Percentiles rank a stretch among this genome's conserved stretches.
Evolutionary conservation across 768 basidiomycete genomes (phyloP).

Genomic region (Leucocoprinus birnbaumii): DNA sequence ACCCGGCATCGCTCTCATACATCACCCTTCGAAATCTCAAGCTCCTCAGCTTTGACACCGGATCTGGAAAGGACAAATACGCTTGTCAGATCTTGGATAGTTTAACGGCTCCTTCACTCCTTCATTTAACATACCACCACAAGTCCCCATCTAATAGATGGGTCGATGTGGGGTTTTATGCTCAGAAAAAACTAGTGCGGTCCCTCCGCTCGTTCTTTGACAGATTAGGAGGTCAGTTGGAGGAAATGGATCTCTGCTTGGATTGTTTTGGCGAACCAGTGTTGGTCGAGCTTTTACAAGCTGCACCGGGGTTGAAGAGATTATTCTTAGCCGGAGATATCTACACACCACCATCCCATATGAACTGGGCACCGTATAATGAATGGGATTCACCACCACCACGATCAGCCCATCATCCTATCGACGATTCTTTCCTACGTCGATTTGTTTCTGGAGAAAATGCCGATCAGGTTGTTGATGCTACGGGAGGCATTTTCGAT

Average conservation of each 20-base stretch:
- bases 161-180: too few species aligned
- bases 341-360: too few species aligned
- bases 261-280: background rate
- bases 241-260: background rate
- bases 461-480: too few species aligned
- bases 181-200: background rate
- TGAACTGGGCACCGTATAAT: too few species aligned
- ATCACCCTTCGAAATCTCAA: background rate
- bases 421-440: too few species aligned
- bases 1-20: background rate
- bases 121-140: conserved; percentile 5
- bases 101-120: background rate
- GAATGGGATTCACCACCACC: too few species aligned
- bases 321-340: too few species aligned
- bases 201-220: background rate
- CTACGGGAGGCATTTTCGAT: too few species aligned
- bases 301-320: conserved; percentile 4
- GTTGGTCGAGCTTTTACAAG: background rate
- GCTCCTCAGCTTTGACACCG: background rate
- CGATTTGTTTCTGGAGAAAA: too few species aligned
- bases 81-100: background rate
- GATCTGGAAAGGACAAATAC: background rate
- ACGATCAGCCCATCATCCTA: too few species aligned
- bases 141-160: background rate
- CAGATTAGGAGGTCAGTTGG: background rate